Evolutionary conservation across 352 stramenopile species (phyloP).

Genomic region (Phytophthora tentaculata): DNA sequence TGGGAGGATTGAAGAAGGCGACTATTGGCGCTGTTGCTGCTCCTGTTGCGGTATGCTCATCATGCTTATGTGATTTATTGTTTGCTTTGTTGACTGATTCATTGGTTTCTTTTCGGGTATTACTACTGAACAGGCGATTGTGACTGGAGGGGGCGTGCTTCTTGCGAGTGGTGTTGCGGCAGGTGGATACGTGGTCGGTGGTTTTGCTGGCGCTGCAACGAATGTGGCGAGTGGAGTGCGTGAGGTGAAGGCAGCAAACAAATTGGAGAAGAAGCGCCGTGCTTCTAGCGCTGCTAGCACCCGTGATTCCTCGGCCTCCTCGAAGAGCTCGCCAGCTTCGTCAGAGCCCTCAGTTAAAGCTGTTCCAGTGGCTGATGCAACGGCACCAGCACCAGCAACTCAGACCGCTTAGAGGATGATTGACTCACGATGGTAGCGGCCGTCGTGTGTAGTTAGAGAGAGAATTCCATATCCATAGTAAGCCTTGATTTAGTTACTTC

Average conservation of each 20-base stretch:
- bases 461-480: conserved; percentile 36
- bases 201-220: conserved; percentile 78
- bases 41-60: conserved; percentile 78
- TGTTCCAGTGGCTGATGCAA: conserved; percentile 21
- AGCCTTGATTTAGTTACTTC: conserved; percentile 19
- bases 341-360: conserved; percentile 30
- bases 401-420: conserved; percentile 38
- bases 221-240: conserved; percentile 85
- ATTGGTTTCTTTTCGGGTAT: conserved; percentile 4
- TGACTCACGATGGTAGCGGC: conserved; percentile 8
- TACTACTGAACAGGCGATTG: conserved; percentile 73
- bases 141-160: conserved; percentile 77
- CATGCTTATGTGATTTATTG: background rate
- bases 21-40: conserved; percentile 83
- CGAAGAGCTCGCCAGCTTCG: conserved; percentile 34
- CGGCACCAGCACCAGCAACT: conserved; percentile 23
- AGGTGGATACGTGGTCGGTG: conserved; percentile 80
- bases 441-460: conserved; percentile 42
- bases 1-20: conserved; percentile 87
- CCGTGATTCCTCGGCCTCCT: conserved; percentile 31
- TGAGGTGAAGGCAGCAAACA: conserved; percentile 84
- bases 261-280: conserved; percentile 65
- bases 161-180: conserved; percentile 80
- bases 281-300: conserved; percentile 46
- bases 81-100: conserved; percentile 2